Conservation (phyloP, 192 early-diverging fungal species). For the Backusella circina region DNA sequence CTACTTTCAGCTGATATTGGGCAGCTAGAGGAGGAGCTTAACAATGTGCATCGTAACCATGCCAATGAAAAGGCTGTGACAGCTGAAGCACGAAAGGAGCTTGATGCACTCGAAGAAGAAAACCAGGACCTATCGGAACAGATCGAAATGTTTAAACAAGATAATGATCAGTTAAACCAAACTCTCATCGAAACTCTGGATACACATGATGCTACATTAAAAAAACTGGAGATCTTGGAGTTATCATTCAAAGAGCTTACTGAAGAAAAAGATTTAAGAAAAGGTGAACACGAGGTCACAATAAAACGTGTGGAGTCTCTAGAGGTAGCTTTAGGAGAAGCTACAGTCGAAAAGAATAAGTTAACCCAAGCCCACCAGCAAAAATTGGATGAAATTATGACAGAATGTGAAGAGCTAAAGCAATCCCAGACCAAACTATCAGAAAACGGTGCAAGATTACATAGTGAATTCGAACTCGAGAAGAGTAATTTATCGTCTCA, state of each 20-base stretch:
- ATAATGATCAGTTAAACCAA: background rate
- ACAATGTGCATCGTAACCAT: background rate
- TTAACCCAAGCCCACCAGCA: background rate
- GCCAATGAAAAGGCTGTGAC: background rate
- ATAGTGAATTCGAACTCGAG: background rate
- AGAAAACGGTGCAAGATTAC: background rate
- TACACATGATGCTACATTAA: background rate
- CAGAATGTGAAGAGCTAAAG: background rate
- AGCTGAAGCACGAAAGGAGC: background rate
- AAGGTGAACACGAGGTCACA: background rate
- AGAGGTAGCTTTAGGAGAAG: background rate
- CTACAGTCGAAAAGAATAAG: background rate
- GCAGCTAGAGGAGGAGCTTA: background rate
- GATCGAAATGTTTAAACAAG: background rate
- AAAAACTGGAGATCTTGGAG: background rate
- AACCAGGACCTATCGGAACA: background rate
- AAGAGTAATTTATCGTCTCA: background rate
- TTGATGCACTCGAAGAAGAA: background rate
- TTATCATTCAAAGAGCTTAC: background rate
- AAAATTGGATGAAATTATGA: background rate
- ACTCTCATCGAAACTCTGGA: background rate
- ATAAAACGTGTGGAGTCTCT: background rate
- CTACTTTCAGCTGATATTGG: background rate
- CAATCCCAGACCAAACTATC: background rate
- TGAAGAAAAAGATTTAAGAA: background rate